Base-by-base conservation (phyloP, 2,329 filamentous ascomycete species). In the Nakataea oryzae region DNA sequence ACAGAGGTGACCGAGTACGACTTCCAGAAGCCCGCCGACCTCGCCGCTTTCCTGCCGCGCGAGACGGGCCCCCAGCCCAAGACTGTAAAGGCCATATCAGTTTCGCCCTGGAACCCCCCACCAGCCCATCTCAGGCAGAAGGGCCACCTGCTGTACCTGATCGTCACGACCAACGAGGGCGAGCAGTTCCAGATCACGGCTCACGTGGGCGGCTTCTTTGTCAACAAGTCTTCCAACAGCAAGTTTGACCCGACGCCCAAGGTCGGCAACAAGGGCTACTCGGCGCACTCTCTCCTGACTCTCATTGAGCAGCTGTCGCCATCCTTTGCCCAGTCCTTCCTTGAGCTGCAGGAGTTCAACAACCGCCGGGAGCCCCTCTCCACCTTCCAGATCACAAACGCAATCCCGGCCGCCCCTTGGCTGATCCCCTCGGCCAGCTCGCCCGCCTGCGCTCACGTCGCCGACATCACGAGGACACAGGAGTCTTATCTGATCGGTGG, bases 21-120 rank as follows among this genome's bases (percentile, higher is more conserved):
- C 68, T 89, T 97, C 71, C 80, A 86, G 60, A 83, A 86, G 21
- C 77, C 84, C 4, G 86, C 88, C 1, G 81, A 86, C 13, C 78
- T 95, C 57, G 83, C 86, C 54, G 87, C 83, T 12, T 83, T 97
- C 59, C 77, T 97, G 21, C 90, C 92, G 5, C 79, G 81, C 61
- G 74, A 81, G 47, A 81, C 86, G 64, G 83, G 87, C 21, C 77
- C 87, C 26, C 81, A 89, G 3, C 93, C 93, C 2, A 97, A 93
- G 81, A 96, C 93, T 0, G 83, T 99, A 68, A 97, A 97, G 78
- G 85, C 87, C 17, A 85, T 99, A 61, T 86, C 90, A 32, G 79
- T 99, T 32, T 97, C 95, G 17, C 83, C 92, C 7, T 99, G 95
- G 95, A 97, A 97, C 76, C 95, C 96, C 50, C 93, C 93, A 54